Base-by-base conservation (phyloP, 1,139 yeast genomes). In the Candida glucosophila region DNA sequence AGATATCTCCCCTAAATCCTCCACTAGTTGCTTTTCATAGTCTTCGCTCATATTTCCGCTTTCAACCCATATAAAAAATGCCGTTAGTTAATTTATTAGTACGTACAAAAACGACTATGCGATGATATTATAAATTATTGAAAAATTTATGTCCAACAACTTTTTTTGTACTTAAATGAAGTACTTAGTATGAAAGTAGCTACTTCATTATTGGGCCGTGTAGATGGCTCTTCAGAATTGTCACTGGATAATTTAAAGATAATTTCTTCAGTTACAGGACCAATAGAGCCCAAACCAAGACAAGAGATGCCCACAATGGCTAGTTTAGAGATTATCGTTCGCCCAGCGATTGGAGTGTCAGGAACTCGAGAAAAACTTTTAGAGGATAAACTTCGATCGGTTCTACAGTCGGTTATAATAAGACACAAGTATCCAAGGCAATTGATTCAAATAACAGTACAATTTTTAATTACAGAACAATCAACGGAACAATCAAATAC, bases 241-340 rank as follows among this genome's bases (percentile, higher is more conserved):
- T 46, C 54, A 14, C 47, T 58, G 13, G 69, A 65, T 5, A 51
- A 47, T 13, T 73, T 83, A 1, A 71, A 72, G 35, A 75, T 81
- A 5, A 52, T 85, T 3, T 74, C 79, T 22, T 75, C 95, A 0
- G 88, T 88, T 1, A 70, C 88, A 1, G 98, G 98, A 0, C 98
- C 98, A 1, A 68, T 88, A 24, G 97, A 88, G 43, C 82, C 88
- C 7, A 80, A 79, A 49, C 54, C 72, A 12, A 69, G 92, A 40
- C 95, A 86, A 47, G 98, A 90, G 48, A 53, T 78, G 21, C 95
- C 97, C 5, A 78, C 81, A 14, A 64, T 67, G 25, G 78, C 90
- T 11, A 74, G 85, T 14, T 52, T 90, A 20, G 96, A 86, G 49
- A 67, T 90, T n/a, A 70, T 75, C 14, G 74, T 88, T 3, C 62